These are phyloP conservation scores for Trichoderma atroviride DNA, from an alignment of 2,329 filamentous ascomycete genomes.

Conservation along the genomic window DNA sequence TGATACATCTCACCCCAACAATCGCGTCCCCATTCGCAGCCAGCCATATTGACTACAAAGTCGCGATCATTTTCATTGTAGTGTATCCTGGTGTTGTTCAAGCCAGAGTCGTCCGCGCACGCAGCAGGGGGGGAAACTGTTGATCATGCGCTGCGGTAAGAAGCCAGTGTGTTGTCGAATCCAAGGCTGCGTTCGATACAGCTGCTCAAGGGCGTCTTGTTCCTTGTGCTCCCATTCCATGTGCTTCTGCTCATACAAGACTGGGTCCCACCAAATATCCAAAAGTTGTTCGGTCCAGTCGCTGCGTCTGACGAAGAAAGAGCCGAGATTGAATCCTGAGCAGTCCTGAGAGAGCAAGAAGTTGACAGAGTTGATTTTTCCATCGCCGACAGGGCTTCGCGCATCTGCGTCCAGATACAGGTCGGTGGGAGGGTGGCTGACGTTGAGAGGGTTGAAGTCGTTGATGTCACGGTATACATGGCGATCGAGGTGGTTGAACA, in stretches of 20 bases:
- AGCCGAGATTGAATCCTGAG: constrained; percentile 92
- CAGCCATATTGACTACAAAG: constrained; percentile 97
- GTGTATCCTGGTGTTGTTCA: constrained; percentile 76
- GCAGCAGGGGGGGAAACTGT: constrained; percentile 89
- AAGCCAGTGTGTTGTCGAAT: constrained; percentile 86
- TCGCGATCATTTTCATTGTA: constrained; percentile 85
- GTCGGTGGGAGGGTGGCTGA: constrained; percentile 77
- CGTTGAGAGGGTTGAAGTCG: constrained; percentile 91
- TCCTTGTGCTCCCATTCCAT: constrained; percentile 99
- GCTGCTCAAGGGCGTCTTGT: constrained; percentile 89
- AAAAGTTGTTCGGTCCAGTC: constrained; percentile 88
- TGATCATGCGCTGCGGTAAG: constrained; percentile 87
- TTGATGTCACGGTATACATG: constrained; percentile 95
- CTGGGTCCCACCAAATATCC: constrained; percentile 98
- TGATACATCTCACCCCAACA: constrained; percentile 99
- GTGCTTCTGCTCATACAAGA: constrained; percentile 96
- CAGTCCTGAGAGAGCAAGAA: constrained; percentile 92
- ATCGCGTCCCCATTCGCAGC: constrained; percentile 94
- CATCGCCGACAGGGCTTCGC: constrained; percentile 75
- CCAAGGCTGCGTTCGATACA: constrained; percentile 92
- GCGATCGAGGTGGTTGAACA: constrained; percentile 77
- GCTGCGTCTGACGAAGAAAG: constrained; percentile 86
- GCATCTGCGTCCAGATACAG: constrained; percentile 76
- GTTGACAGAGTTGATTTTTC: constrained; percentile 76
- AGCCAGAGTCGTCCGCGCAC: constrained; percentile 68